Conservation (phyloP, 2,329 filamentous ascomycete species). For the Monilinia polystroma region DNA sequence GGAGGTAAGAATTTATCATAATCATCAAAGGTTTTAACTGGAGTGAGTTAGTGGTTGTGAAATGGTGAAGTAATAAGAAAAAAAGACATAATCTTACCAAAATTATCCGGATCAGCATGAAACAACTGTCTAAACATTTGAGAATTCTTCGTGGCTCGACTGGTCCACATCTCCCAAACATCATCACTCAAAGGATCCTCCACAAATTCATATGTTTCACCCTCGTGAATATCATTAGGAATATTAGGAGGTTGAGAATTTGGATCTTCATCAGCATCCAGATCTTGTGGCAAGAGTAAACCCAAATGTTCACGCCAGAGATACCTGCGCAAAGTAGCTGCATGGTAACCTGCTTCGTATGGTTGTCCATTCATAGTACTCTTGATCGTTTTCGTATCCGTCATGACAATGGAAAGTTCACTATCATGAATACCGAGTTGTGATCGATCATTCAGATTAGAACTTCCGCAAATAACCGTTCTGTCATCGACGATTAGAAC, state of each 20-base stretch:
- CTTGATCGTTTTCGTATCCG: conserved; percentile 70
- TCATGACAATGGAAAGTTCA: conserved; percentile 85
- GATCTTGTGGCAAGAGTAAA: conserved; percentile 69
- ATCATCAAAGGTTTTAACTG: conserved; percentile 83
- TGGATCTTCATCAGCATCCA: conserved; percentile 64
- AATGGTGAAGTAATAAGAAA: too few relatives aligned
- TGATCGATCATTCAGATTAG: conserved; percentile 88
- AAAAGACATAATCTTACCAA: conserved; percentile 52
- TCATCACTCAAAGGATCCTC: conserved; percentile 68
- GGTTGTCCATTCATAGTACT: conserved; percentile 77
- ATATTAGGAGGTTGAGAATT: conserved; percentile 73
- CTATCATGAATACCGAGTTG: conserved; percentile 88
- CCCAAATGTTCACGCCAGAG: conserved; percentile 92
- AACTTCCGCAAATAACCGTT: conserved; percentile 79
- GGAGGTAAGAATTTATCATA: conserved; percentile 77
- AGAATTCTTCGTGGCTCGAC: conserved; percentile 68
- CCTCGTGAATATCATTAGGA: conserved; percentile 63
- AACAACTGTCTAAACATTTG: conserved; percentile 75
- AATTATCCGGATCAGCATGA: conserved; percentile 85
- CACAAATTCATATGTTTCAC: conserved; percentile 63
- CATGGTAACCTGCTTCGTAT: conserved; percentile 78
- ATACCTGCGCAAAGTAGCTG: conserved; percentile 74
- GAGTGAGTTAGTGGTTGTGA: not conserved
- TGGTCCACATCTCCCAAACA: conserved; percentile 68
- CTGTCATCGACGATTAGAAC: conserved; percentile 86